Base-by-base conservation (phyloP, 2,329 filamentous ascomycete species). In the Colletotrichum orchidophilum region DNA sequence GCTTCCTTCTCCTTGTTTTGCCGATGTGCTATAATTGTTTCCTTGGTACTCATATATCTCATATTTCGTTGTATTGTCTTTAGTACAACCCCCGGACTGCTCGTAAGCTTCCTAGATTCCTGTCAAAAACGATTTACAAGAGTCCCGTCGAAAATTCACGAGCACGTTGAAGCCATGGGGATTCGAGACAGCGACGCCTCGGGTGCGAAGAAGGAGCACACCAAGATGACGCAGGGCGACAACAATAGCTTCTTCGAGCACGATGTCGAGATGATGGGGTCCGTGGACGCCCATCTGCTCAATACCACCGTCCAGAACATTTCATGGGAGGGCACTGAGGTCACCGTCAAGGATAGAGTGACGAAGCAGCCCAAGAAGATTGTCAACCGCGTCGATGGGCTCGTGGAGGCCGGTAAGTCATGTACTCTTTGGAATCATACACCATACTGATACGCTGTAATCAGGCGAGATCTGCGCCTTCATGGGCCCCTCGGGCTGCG, bases 401-500 rank as follows among this genome's bases (percentile, higher is more conserved):
- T 89, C 61, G 88, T 93, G 54, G 83, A 90, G 78, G 90, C 91
- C 35, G 90, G 90, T 88, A 73, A 59, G 76, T 2, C 33, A 12
- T 3, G n/a, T n/a, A 15, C 3, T 27, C 33, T 5, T 15, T 15
- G 13, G 13, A 75, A 63, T 3, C 58, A 3, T 7, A 65, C 8
- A 27, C 53, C 63, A 27, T 55, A 42, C 12, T 11, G 31, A 31
- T 39, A 12, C n/a, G n/a, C n/a, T n/a, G n/a, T 6, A 12, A 29
- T 1, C 18, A 72, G 93, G 93, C 33, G 91, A 95, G 76, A 83
- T 95, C 52, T 87, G 94, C 71, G 94, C 94, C 49, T 81, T 97
- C 55, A 96, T 97, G 93, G 94, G 94, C 27, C 94, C 94, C 9
- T 87, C 84, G 35, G 88, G 88, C 5, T 87, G 89, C 68, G 94